Conservation (phyloP, 805 yeast genomes). For the Candida ulmi region DNA sequence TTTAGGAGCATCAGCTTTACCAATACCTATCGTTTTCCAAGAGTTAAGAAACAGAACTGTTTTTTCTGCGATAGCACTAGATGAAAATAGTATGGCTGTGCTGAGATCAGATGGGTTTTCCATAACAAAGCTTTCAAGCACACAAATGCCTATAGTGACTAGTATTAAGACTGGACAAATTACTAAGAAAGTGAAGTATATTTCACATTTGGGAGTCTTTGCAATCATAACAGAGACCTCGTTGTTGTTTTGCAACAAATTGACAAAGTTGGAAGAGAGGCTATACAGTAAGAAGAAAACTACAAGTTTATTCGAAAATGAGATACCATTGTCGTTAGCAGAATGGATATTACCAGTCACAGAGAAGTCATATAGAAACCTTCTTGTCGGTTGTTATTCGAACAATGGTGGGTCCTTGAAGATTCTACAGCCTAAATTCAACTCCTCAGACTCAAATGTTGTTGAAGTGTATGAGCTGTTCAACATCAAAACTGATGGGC, state of each 20-base stretch:
- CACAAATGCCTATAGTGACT: conserved; percentile 15
- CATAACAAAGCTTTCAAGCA: conserved; percentile 14
- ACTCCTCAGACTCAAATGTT: conserved; percentile 1
- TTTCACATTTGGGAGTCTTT: conserved; percentile 17
- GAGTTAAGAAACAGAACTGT: conserved; percentile 13
- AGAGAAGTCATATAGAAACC: conserved; percentile 17
- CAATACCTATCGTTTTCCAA: conserved; percentile 16
- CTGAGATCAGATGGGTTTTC: conserved; percentile 31
- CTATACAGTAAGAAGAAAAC: conserved; percentile 5
- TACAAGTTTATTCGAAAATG: conserved; percentile 13
- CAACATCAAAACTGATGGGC: conserved; percentile 16
- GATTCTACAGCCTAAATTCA: conserved; percentile 13
- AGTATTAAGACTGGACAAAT: conserved; percentile 20
- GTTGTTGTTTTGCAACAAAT: conserved; percentile 14
- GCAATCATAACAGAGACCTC: conserved; percentile 16
- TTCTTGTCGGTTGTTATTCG: conserved; percentile 29
- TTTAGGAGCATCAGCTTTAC: conserved; percentile 1
- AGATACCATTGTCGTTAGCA: conserved; percentile 25
- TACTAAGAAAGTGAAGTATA: conserved; percentile 23
- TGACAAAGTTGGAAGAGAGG: conserved; percentile 6
- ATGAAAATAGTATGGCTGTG: conserved; percentile 16
- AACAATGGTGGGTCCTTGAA: conserved; percentile 18
- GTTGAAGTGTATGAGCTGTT: conserved; percentile 14
- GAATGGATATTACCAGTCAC: conserved; percentile 28
- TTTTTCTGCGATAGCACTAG: conserved; percentile 6